Evolutionary conservation across 2,329 filamentous ascomycete species (phyloP).

Genomic region (Chrysoporthe cubensis): DNA sequence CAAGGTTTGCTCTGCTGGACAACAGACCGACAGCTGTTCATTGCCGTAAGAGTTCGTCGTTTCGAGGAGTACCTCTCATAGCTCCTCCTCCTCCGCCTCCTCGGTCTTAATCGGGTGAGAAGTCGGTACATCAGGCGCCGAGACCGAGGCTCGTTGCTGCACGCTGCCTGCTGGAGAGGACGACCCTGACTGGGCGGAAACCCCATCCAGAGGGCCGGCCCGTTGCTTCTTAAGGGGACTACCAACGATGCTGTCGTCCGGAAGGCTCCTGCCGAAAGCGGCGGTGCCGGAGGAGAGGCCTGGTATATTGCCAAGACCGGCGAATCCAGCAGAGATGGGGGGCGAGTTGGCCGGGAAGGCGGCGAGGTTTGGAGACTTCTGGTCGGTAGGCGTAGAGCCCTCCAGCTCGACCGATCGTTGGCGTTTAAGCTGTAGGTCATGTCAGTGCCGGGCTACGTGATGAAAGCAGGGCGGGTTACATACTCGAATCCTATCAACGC

Average conservation of each 20-base stretch:
- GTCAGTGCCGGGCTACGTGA: constrained; percentile 27
- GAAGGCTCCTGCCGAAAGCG: constrained; percentile 48
- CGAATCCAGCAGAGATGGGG: constrained; percentile 39
- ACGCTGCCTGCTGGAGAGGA: constrained; percentile 10
- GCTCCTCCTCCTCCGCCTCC: constrained; percentile 30
- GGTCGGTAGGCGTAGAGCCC: constrained; percentile 45
- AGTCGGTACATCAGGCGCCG: constrained; percentile 18
- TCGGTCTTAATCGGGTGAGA: constrained; percentile 1
- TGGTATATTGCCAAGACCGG: constrained; percentile 20
- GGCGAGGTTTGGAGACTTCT: constrained; percentile 51
- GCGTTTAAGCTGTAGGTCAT: constrained; percentile 70
- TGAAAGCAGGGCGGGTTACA: constrained; percentile 35
- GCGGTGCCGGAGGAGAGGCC: constrained; percentile 31
- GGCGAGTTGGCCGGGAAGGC: constrained; percentile 46
- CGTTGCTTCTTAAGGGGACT: constrained; percentile 79
- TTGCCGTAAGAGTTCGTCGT: constrained; percentile 24
- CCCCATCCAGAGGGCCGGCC: constrained; percentile 59
- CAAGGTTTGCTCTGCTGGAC: background rate
- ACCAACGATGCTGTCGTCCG: constrained; percentile 57
- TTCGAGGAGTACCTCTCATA: constrained; percentile 33
- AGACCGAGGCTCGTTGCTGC: constrained; percentile 17
- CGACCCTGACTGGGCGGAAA: constrained; percentile 31
- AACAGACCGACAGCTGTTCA: background rate
- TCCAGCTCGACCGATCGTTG: constrained; percentile 76
- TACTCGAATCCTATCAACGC: constrained; percentile 82